Percentiles rank a stretch among this genome's conserved stretches.
These are phyloP conservation scores for Hyaloscypha hepaticicola DNA, from an alignment of 495 filamentous ascomycete genomes.

Conservation along the genomic window DNA sequence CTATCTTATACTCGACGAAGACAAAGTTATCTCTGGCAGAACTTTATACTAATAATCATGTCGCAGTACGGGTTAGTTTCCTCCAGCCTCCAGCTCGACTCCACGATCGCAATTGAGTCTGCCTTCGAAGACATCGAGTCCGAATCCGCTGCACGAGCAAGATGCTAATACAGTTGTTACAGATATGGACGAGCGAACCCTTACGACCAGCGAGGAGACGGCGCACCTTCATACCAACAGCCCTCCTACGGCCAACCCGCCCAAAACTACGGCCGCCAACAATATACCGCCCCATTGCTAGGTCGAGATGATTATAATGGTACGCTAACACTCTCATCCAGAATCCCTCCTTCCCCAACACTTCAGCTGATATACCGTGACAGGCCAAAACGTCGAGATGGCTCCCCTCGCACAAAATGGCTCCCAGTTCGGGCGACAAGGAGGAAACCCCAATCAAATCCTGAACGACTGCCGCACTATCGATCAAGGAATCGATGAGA, in stretches of 20 bases:
- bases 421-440: slow-evolving; percentile 39
- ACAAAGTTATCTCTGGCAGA: slow-evolving; percentile 33
- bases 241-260: slow-evolving; percentile 29
- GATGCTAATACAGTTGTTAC: slow-evolving; percentile 7
- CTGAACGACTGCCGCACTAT: slow-evolving; percentile 81
- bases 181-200: slow-evolving; percentile 49
- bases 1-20: slow-evolving; percentile 14
- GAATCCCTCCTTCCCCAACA: slow-evolving; percentile 9
- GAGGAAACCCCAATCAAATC: slow-evolving; percentile 63
- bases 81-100: slow-evolving; percentile 6
- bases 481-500: slow-evolving; percentile 69
- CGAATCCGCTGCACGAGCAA: background rate
- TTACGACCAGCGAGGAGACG: slow-evolving; percentile 46
- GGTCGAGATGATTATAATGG: slow-evolving; percentile 48
- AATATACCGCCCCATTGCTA: slow-evolving; percentile 41
- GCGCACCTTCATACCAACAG: slow-evolving; percentile 33
- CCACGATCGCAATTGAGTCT: background rate
- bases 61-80: slow-evolving; percentile 31
- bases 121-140: background rate
- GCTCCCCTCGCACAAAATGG: slow-evolving; percentile 51
- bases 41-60: slow-evolving; percentile 29
- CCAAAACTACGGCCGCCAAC: slow-evolving; percentile 32
- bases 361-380: slow-evolving; percentile 5
- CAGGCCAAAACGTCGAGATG: slow-evolving; percentile 62
- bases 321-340: slow-evolving; percentile 36